Evolutionary conservation across 2,329 filamentous ascomycete species (phyloP), one percentile per base, ranked within the genome.

Genomic region (Lecanicillium sp.): DNA sequence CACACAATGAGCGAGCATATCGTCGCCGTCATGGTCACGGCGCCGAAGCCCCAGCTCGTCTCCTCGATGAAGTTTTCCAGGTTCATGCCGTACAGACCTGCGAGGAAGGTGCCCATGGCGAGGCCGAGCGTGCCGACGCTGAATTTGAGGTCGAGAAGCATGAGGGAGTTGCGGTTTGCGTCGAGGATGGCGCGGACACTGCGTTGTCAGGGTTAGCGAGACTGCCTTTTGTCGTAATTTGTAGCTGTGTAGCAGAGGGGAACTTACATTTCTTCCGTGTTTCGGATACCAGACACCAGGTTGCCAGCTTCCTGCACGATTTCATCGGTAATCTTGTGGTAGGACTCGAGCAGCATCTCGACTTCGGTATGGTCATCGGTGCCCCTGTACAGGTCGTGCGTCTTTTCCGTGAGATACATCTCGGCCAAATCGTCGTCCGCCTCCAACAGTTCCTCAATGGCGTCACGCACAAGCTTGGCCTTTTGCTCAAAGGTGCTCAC

Each of bases 11-110:
- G 73, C 12, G 86, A 87, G 58, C 89, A 80, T 41, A 81, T 52
- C 41, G 82, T 73, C 41, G 86, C 94, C 44, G 76, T 68, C 14
- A 67, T 70, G 3, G 83, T 87, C 44, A 98, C 81, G 39, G 77
- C 77, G 33, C 72, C 73, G 59, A 98, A 97, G 10, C 90, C 92
- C 60, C 87, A 76, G 60, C 87, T 77, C 2, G 85, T 89, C 58
- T 97, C 90, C 66, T 98, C 92, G 52, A 97, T 87, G 61, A 96
- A 97, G 64, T 97, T 97, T 58, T 96, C 94, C 47, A 98, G 69
- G 66, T 98, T 98, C 89, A 97, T 97, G 51, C 92, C 92, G 71
- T 97, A 98, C n/a, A 98, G 79, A n/a, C 89, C 89, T 8, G 92
- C 94, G 52, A 96, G 75, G 57, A 97, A 94, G 36, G 92, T 96